Conservation (phyloP, 208 protist species). For the Crithidia thermophila region DNA sequence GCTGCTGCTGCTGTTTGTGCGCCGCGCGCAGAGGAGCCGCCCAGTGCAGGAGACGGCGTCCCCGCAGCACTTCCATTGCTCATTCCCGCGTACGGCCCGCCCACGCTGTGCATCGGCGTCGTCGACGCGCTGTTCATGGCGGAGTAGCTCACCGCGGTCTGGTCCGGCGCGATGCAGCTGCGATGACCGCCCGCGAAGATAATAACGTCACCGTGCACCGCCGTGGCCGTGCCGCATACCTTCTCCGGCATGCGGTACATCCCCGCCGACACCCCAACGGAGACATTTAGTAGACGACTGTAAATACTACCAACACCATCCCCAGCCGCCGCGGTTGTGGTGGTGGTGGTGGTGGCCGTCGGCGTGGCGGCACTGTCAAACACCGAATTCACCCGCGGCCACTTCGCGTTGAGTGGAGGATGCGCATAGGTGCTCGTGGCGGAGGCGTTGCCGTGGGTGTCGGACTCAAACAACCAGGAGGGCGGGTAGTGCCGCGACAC, state of each 20-base stretch:
- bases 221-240: constrained; percentile 35
- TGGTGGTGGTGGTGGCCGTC: neutral
- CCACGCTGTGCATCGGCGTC: constrained; percentile 28
- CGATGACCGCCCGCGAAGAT: constrained; percentile 42
- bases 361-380: neutral
- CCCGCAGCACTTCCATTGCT: neutral
- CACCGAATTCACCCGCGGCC: no score
- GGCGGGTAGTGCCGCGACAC: constrained; percentile 15
- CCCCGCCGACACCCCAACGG: neutral
- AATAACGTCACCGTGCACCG: constrained; percentile 33
- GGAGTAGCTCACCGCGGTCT: constrained; percentile 41
- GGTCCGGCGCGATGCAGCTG: constrained; percentile 34
- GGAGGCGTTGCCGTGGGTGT: neutral
- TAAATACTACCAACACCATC: neutral
- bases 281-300: neutral
- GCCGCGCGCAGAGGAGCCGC: neutral
- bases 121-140: constrained; percentile 33
- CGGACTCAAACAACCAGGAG: constrained; percentile 4
- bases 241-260: constrained; percentile 40
- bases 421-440: no score
- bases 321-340: neutral
- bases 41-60: neutral
- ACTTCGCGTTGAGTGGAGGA: no score
- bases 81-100: neutral
- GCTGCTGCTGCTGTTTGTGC: neutral